Evolutionary conservation across 129 eudicot genomes (phyloP).

Genomic region (Chrysanthemum seticuspe): DNA sequence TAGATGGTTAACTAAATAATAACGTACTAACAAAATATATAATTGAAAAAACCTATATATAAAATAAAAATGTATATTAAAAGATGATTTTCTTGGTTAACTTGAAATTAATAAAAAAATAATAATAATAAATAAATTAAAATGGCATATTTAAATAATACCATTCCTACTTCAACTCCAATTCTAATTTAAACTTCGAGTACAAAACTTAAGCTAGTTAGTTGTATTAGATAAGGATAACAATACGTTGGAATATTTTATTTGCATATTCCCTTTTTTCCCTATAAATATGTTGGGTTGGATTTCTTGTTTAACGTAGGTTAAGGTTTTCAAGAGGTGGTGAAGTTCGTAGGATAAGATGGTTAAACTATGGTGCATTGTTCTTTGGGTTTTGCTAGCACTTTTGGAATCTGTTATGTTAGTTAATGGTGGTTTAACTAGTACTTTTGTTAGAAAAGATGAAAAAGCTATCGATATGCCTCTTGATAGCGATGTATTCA

Average conservation of each 20-base stretch:
- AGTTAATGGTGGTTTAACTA: constrained; percentile 62
- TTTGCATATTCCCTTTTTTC: constrained; percentile 32
- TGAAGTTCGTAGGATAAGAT: constrained; percentile 24
- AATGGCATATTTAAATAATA: no score
- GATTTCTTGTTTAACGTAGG: not conserved
- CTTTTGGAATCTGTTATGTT: constrained; percentile 22
- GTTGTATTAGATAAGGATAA: constrained; percentile 15
- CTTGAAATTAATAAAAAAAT: no score
- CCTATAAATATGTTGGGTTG: constrained; percentile 13
- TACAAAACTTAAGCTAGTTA: no score
- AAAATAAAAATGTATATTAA: no score
- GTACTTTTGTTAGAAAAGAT: constrained; percentile 57
- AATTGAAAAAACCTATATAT: no score
- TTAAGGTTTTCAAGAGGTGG: no score
- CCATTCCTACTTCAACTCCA: no score
- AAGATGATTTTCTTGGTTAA: no score
- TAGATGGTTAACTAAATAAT: no score
- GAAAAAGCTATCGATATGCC: constrained; percentile 75
- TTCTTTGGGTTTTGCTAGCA: constrained; percentile 16
- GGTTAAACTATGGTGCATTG: constrained; percentile 14
- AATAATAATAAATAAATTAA: no score
- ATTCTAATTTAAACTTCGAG: no score
- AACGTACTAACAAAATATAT: no score
- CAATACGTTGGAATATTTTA: constrained; percentile 24
- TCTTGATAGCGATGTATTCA: constrained; percentile 67